A percentile compares a stretch with the other conserved stretches of the same genome.
These are phyloP conservation scores for Chlamydomonas incerta DNA, from an alignment of 139 green algal species.

Conservation along the genomic window DNA sequence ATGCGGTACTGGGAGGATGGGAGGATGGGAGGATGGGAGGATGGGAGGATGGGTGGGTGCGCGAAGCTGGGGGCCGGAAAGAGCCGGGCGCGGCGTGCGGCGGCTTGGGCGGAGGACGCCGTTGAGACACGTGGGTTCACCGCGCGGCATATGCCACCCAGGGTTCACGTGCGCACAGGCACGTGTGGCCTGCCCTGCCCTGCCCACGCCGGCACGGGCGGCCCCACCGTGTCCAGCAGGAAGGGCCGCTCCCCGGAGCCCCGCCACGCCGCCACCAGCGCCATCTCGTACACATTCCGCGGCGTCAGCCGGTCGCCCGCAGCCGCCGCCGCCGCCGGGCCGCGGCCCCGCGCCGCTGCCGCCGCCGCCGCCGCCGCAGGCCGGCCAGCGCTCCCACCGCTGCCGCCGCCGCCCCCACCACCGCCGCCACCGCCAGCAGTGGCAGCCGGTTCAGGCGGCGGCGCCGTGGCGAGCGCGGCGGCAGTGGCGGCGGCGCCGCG, in stretches of 20 bases:
- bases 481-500: background rate
- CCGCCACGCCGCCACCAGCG: slow-evolving; percentile 65
- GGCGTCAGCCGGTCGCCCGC: background rate
- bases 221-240: slow-evolving; percentile 70
- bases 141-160: too few relatives aligned
- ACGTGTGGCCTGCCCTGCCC: too few relatives aligned
- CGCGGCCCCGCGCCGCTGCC: background rate
- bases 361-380: background rate
- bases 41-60: too few relatives aligned
- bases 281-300: slow-evolving; percentile 61
- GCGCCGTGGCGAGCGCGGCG: background rate
- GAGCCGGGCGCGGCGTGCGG: too few relatives aligned
- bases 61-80: too few relatives aligned
- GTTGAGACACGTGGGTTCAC: too few relatives aligned
- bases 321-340: background rate
- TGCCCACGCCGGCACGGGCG: too few relatives aligned
- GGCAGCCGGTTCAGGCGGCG: background rate
- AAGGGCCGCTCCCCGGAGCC: slow-evolving; percentile 68
- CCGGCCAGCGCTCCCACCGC: background rate
- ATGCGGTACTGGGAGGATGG: too few relatives aligned
- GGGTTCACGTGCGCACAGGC: too few relatives aligned
- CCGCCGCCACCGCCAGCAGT: background rate
- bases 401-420: too few relatives aligned
- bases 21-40: too few relatives aligned
- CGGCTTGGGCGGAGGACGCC: too few relatives aligned